Evolutionary conservation across 2,329 filamentous ascomycete genomes (phyloP).

Genomic region (Trichoderma brevicompactum): DNA sequence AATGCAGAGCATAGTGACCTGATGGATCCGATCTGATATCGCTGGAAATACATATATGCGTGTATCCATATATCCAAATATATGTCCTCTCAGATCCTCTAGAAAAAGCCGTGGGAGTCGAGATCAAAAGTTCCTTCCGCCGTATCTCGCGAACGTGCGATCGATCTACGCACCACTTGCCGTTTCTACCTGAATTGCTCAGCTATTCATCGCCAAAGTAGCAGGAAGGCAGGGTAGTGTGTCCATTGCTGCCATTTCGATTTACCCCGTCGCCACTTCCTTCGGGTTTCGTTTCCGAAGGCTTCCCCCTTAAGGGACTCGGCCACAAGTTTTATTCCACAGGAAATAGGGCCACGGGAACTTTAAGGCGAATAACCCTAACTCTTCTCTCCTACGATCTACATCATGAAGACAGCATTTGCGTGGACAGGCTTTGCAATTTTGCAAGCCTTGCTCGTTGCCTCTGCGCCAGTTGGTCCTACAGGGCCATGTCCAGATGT

Average conservation of each 20-base stretch:
- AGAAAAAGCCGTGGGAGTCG: neutral
- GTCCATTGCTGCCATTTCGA: too few relatives aligned
- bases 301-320: neutral
- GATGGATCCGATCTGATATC: neutral
- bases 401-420: conserved; percentile 24
- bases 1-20: neutral
- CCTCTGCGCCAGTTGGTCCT: conserved; percentile 40
- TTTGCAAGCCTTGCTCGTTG: conserved; percentile 30
- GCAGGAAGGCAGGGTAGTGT: neutral
- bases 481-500: conserved; percentile 44
- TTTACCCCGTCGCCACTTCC: too few relatives aligned
- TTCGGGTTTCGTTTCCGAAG: neutral
- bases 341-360: neutral
- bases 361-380: neutral
- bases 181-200: neutral
- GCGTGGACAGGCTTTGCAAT: conserved; percentile 25
- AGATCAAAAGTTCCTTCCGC: neutral
- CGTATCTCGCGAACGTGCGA: neutral
- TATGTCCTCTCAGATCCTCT: neutral
- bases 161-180: neutral
- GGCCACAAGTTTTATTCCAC: neutral
- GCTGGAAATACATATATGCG: neutral
- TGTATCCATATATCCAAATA: conserved; percentile 5
- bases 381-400: neutral
- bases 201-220: neutral